Conservation (phyloP, 495 filamentous ascomycete species). For the Neurospora sublineolata region DNA sequence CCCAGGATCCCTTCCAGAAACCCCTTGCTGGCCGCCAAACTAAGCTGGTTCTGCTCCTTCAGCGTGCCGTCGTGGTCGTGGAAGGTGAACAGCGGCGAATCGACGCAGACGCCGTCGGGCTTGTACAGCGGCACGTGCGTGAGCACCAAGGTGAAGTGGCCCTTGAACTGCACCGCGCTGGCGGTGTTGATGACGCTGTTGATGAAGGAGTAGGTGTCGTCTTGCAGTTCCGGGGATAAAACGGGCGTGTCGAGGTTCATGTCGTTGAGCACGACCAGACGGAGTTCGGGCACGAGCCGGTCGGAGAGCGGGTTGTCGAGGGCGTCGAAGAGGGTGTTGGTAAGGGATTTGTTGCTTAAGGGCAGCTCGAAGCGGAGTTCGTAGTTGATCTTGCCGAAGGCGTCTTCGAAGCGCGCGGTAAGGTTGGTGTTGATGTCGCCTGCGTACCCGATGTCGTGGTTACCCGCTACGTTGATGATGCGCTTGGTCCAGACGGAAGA, state of each 20-base stretch:
- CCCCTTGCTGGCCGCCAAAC: conserved; percentile 47
- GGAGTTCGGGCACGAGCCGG: conserved; percentile 49
- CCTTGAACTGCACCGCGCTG: conserved; percentile 51
- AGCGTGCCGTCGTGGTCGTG: conserved; percentile 57
- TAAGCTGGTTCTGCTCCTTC: conserved; percentile 86
- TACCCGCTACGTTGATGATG: conserved; percentile 82
- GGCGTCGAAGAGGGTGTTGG: conserved; percentile 24
- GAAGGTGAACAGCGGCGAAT: conserved; percentile 70
- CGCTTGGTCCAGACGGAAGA: conserved; percentile 52
- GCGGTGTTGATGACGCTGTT: conserved; percentile 58
- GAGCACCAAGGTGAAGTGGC: conserved; percentile 66
- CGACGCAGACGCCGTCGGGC: conserved; percentile 66
- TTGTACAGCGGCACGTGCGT: conserved; percentile 93
- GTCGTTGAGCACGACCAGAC: conserved; percentile 76
- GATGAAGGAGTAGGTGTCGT: conserved; percentile 64
- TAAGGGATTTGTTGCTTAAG: conserved; percentile 16
- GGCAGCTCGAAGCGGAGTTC: conserved; percentile 63
- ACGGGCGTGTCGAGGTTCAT: conserved; percentile 86
- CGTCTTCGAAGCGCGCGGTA: conserved; percentile 64
- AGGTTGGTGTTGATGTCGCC: conserved; percentile 68
- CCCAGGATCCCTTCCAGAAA: conserved; percentile 75
- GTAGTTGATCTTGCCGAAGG: conserved; percentile 82
- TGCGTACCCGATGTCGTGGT: conserved; percentile 93
- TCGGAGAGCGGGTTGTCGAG: conserved; percentile 23
- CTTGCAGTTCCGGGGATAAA: conserved; percentile 48